Evolutionary conservation across 2,329 filamentous ascomycete species (phyloP).

Genomic region (Taxawa tesnikishii): DNA sequence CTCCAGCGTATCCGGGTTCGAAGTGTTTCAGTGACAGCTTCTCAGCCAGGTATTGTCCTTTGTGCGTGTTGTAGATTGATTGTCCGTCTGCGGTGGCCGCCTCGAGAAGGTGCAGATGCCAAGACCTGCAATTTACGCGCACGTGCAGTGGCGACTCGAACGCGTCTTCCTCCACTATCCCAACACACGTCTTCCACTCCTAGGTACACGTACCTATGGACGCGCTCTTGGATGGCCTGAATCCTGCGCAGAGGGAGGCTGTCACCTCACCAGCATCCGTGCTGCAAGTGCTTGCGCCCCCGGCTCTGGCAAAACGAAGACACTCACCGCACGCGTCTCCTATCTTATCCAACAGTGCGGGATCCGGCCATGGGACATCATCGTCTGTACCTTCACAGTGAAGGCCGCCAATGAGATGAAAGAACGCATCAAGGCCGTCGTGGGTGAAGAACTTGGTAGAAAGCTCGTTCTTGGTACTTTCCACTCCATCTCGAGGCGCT

Average conservation of each 20-base stretch:
- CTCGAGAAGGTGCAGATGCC: no score
- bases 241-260: slow-evolving; percentile 50
- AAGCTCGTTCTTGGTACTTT: slow-evolving; percentile 85
- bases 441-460: slow-evolving; percentile 65
- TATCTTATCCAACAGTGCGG: slow-evolving; percentile 66
- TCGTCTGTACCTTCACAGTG: slow-evolving; percentile 94
- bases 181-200: not conserved
- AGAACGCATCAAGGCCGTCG: slow-evolving; percentile 64
- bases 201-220: slow-evolving; percentile 28
- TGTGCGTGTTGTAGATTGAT: no score
- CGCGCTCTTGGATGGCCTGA: slow-evolving; percentile 47
- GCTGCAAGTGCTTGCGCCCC: slow-evolving; percentile 52
- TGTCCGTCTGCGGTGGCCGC: no score
- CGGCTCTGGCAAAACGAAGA: slow-evolving; percentile 84
- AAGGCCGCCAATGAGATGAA: slow-evolving; percentile 94
- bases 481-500: slow-evolving; percentile 80
- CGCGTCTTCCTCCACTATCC: slow-evolving; percentile 3
- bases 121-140: no score
- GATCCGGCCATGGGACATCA: slow-evolving; percentile 70
- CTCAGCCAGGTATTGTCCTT: no score
- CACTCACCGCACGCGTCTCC: slow-evolving; percentile 80
- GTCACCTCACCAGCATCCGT: slow-evolving; percentile 50
- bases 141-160: no score
- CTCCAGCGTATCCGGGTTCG: no score
- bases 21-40: no score